These are phyloP conservation scores for Neocallimastix lanati DNA, from an alignment of 192 early-diverging fungal species.

Conservation along the genomic window DNA sequence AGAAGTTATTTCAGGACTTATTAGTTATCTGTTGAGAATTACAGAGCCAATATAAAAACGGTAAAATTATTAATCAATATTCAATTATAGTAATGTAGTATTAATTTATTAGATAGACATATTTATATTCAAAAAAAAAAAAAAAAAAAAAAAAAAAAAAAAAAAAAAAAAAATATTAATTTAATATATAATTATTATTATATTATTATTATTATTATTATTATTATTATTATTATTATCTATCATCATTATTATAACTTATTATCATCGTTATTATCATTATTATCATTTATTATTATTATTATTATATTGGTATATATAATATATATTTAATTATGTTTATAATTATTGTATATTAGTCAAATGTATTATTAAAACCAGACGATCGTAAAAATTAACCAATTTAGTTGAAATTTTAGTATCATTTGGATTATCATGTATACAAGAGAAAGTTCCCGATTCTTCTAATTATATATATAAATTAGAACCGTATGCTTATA, in stretches of 20 bases:
- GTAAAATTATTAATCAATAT: too few relatives aligned
- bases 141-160: too few relatives aligned
- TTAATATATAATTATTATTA: too few relatives aligned
- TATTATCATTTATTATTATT: slow-evolving; percentile 14
- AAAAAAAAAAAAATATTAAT: too few relatives aligned
- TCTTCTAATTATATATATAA: slow-evolving; percentile 34
- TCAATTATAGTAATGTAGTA: too few relatives aligned
- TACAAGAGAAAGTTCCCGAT: slow-evolving; percentile 39
- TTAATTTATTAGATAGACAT: too few relatives aligned
- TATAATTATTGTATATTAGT: too few relatives aligned
- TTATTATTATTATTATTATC: too few relatives aligned
- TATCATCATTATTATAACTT: too few relatives aligned
- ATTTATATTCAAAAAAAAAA: too few relatives aligned
- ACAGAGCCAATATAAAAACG: slow-evolving; percentile 52
- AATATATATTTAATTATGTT: not conserved
- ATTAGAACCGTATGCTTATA: slow-evolving; percentile 60
- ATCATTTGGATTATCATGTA: slow-evolving; percentile 45
- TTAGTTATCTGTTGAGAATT: slow-evolving; percentile 51
- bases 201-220: too few relatives aligned
- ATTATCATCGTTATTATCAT: too few relatives aligned
- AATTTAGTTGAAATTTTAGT: slow-evolving; percentile 50
- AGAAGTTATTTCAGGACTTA: slow-evolving; percentile 8
- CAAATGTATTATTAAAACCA: slow-evolving; percentile 36
- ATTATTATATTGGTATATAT: slow-evolving; percentile 10
- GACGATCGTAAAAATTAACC: slow-evolving; percentile 30